Evolutionary conservation across 129 eudicot genomes (phyloP).

Genomic region (Artemisia argyi): DNA sequence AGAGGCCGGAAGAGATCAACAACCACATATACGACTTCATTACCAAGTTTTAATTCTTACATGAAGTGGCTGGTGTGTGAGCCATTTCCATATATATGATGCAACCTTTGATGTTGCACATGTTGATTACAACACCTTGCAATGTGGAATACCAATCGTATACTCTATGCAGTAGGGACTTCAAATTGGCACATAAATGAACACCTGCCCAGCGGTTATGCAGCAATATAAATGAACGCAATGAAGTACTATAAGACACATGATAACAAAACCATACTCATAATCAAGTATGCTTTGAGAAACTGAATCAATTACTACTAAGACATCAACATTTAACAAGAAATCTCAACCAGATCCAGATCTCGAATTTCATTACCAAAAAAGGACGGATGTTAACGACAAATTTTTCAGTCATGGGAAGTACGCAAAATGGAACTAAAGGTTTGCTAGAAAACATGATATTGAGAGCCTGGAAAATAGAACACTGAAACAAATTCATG

Average conservation of each 20-base stretch:
- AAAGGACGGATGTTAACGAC: conserved; percentile 12
- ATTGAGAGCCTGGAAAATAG: neutral
- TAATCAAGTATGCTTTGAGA: too few species aligned
- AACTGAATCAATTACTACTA: too few species aligned
- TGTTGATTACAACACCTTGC: too few species aligned
- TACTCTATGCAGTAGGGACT: too few species aligned
- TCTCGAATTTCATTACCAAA: conserved; percentile 19
- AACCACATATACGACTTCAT: conserved; percentile 69
- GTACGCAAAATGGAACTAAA: conserved; percentile 18
- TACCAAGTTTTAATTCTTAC: conserved; percentile 37
- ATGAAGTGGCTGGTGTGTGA: neutral
- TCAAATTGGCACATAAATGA: too few species aligned
- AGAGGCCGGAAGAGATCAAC: conserved; percentile 61
- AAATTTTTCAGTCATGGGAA: conserved; percentile 22
- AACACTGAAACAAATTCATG: neutral
- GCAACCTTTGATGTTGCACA: too few species aligned
- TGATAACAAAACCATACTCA: too few species aligned
- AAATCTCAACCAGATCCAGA: neutral
- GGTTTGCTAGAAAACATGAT: conserved; percentile 5
- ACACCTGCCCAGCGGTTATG: too few species aligned
- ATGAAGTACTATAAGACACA: too few species aligned
- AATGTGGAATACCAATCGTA: too few species aligned
- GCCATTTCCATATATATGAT: neutral
- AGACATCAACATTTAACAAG: too few species aligned
- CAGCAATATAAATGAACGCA: too few species aligned